phyloP scores from a whole-genome alignment of 306 rosid genomes.

The Rosa multiflora region DNA sequence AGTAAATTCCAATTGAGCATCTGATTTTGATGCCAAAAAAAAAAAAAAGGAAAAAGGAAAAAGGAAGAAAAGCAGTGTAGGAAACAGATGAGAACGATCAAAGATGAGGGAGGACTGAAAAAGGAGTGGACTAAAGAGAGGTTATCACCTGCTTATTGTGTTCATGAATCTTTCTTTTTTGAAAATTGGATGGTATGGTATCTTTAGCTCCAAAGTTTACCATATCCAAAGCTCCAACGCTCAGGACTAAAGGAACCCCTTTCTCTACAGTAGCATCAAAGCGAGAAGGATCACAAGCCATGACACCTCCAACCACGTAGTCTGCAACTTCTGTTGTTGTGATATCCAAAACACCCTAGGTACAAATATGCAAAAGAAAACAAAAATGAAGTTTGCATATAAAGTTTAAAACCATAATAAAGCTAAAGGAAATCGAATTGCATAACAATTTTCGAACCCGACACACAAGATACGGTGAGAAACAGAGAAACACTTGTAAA shows the following conservation, averaged over 20 bases:
- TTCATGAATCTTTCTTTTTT: conserved; percentile 65
- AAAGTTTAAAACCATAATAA: background rate
- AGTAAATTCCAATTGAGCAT: background rate
- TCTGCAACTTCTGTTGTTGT: conserved; percentile 95
- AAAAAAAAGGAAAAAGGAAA: background rate
- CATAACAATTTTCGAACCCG: background rate
- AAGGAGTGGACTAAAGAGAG: conserved; percentile 23
- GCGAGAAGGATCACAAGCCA: conserved; percentile 83
- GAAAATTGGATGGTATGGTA: conserved; percentile 64
- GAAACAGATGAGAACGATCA: conserved; percentile 17
- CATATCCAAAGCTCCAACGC: conserved; percentile 92
- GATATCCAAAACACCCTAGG: conserved; percentile 77
- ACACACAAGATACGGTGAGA: background rate
- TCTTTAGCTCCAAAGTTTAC: conserved; percentile 85
- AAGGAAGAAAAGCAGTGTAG: background rate
- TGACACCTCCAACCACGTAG: conserved; percentile 75
- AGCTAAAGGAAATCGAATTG: background rate
- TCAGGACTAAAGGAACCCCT: conserved; percentile 68
- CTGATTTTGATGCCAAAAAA: background rate
- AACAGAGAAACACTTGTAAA: background rate
- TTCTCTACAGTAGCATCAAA: conserved; percentile 74
- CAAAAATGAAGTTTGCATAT: background rate
- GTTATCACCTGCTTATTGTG: conserved; percentile 85
- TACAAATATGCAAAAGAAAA: conserved; percentile 19
- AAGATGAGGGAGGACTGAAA: conserved; percentile 12